These are phyloP conservation scores for Monascus purpureus DNA, from an alignment of 495 filamentous ascomycete species.

Conservation along the genomic window DNA sequence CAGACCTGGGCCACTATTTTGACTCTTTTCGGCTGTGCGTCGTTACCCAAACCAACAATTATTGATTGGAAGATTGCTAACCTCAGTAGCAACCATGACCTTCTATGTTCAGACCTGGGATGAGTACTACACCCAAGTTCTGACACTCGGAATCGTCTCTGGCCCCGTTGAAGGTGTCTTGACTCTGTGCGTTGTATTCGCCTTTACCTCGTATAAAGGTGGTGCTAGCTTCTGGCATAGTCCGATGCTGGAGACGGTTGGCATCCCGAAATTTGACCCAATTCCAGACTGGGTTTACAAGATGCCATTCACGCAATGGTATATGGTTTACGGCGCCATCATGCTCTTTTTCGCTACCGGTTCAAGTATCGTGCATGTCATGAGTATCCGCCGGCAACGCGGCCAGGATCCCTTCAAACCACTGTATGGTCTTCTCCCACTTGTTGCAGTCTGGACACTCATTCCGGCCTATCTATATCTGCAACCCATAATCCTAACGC, in stretches of 20 bases:
- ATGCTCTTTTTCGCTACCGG: slow-evolving; percentile 72
- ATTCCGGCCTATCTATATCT: slow-evolving; percentile 67
- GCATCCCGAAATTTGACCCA: slow-evolving; percentile 46
- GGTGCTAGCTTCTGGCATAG: slow-evolving; percentile 89
- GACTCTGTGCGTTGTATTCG: slow-evolving; percentile 68
- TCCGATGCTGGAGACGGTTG: slow-evolving; percentile 57
- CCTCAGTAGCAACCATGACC: slow-evolving; percentile 50
- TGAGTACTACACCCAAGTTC: slow-evolving; percentile 92
- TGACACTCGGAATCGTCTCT: slow-evolving; percentile 83
- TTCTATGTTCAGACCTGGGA: slow-evolving; percentile 99
- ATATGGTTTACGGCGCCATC: slow-evolving; percentile 76
- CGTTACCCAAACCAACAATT: background rate
- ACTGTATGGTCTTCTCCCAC: slow-evolving; percentile 67
- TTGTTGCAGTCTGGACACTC: slow-evolving; percentile 59
- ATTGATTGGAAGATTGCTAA: slow-evolving; percentile 8
- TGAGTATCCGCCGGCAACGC: slow-evolving; percentile 58
- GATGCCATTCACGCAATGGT: slow-evolving; percentile 80
- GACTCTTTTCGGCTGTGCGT: slow-evolving; percentile 67
- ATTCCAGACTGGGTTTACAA: slow-evolving; percentile 59
- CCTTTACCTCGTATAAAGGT: slow-evolving; percentile 70
- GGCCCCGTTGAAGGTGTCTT: slow-evolving; percentile 93
- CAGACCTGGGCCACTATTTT: slow-evolving; percentile 83
- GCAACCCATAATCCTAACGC: slow-evolving; percentile 65
- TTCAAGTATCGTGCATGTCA: slow-evolving; percentile 63
- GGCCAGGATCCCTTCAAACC: slow-evolving; percentile 56